Percentiles rank a stretch among this genome's conserved stretches.
These are phyloP conservation scores for Vitis hybrid DNA, from an alignment of 177 flowering plant genomes.

Conservation along the genomic window DNA sequence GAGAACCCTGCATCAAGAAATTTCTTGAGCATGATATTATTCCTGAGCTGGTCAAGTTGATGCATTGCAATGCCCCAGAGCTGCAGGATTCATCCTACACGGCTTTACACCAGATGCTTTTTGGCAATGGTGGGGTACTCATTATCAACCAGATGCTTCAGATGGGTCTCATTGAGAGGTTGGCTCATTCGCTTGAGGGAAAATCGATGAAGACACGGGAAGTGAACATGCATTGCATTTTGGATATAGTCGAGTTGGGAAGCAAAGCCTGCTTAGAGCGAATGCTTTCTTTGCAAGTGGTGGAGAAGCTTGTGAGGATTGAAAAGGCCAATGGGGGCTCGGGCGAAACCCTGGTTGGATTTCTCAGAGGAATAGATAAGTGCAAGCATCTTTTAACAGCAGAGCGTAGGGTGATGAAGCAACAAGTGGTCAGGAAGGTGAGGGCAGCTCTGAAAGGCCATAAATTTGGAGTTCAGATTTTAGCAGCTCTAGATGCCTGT, in stretches of 20 bases:
- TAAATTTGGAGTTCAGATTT: conserved; percentile 33
- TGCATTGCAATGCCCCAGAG: conserved; percentile 36
- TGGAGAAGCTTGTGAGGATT: conserved; percentile 39
- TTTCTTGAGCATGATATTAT: conserved; percentile 37
- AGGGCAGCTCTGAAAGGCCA: conserved; percentile 35
- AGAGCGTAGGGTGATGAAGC: conserved; percentile 45
- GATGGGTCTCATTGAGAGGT: conserved; percentile 32
- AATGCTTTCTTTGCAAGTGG: conserved; percentile 37
- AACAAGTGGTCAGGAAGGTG: conserved; percentile 43
- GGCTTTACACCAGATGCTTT: conserved; percentile 48
- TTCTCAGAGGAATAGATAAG: conserved; percentile 43
- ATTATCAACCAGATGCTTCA: conserved; percentile 27
- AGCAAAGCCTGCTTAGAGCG: conserved; percentile 37
- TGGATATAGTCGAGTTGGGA: conserved; percentile 49
- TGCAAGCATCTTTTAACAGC: conserved; percentile 43
- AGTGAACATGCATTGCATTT: conserved; percentile 29
- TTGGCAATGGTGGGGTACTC: conserved; percentile 33
- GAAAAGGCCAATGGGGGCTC: conserved; percentile 34
- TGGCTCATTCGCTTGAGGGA: conserved; percentile 31
- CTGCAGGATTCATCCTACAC: conserved; percentile 50
- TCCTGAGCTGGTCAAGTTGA: conserved; percentile 43
- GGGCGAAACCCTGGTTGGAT: conserved; percentile 27
- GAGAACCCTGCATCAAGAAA: conserved; percentile 41
- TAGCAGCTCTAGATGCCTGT: conserved; percentile 39
- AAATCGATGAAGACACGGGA: conserved; percentile 36